Percentiles rank a stretch among this genome's conserved stretches.
Evolutionary conservation across 176 grass and related monocot genomes (phyloP).

Genomic region (Bonia amplexicaulis): DNA sequence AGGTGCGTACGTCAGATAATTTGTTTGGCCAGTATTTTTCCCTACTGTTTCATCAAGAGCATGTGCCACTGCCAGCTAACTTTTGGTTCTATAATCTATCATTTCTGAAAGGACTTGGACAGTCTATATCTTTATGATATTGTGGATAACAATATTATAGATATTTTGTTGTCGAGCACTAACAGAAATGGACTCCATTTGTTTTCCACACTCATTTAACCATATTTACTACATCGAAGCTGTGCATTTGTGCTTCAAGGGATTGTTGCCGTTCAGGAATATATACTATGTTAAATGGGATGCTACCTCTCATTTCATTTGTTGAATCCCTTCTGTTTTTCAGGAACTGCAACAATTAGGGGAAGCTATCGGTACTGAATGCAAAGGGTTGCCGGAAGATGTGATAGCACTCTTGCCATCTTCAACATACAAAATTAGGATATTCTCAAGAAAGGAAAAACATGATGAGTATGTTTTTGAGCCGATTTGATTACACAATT

Average conservation of each 20-base stretch:
- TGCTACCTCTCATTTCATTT: background rate
- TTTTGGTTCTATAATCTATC: slow-evolving; percentile 3
- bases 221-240: background rate
- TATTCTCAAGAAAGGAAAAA: slow-evolving; percentile 87
- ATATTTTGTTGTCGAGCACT: background rate
- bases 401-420: slow-evolving; percentile 51
- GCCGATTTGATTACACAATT: background rate
- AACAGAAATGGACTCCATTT: background rate
- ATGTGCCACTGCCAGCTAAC: background rate
- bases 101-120: background rate
- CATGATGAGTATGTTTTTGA: slow-evolving; percentile 68
- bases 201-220: background rate
- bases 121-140: background rate
- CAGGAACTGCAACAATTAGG: slow-evolving; percentile 93
- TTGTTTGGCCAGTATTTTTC: slow-evolving; percentile 11
- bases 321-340: slow-evolving; percentile 17
- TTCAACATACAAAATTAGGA: slow-evolving; percentile 59
- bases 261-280: background rate
- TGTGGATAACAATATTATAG: background rate
- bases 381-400: slow-evolving; percentile 68
- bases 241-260: background rate
- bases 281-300: background rate
- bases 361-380: slow-evolving; percentile 72
- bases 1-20: slow-evolving; percentile 44
- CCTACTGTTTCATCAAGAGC: background rate